Evolutionary conservation across 352 stramenopile genomes (phyloP).

Genomic region (Stramenopiles sp.): DNA sequence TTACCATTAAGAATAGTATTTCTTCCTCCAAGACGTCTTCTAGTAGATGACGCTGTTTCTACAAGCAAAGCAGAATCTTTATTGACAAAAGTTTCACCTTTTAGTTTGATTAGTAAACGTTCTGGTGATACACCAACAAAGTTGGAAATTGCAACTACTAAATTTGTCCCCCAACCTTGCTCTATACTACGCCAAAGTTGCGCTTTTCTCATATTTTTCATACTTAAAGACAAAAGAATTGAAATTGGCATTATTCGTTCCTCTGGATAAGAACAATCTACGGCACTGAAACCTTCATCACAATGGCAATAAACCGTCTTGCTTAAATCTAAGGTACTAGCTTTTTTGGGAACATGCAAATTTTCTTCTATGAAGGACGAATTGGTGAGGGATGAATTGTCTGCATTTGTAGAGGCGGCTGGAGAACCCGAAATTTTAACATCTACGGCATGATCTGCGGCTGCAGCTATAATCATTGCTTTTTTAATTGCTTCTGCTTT

Average conservation of each 20-base stretch:
- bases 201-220: background rate
- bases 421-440: background rate
- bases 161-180: background rate
- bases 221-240: background rate
- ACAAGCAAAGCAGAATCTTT: background rate
- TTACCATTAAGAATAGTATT: too few relatives aligned
- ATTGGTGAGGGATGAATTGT: too few relatives aligned
- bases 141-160: background rate
- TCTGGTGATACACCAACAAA: background rate
- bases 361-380: background rate
- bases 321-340: too few relatives aligned
- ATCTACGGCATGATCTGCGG: background rate
- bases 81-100: background rate
- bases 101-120: background rate
- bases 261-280: background rate
- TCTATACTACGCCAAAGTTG: background rate
- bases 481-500: background rate
- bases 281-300: background rate
- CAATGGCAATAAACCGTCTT: constrained; percentile 7
- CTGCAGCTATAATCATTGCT: background rate
- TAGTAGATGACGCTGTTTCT: too few relatives aligned
- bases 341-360: background rate
- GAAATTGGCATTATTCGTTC: background rate
- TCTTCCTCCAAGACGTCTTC: too few relatives aligned
- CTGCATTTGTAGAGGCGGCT: background rate